Evolutionary conservation across 345 rosid species (phyloP).

Genomic region (Populus euphratica): DNA sequence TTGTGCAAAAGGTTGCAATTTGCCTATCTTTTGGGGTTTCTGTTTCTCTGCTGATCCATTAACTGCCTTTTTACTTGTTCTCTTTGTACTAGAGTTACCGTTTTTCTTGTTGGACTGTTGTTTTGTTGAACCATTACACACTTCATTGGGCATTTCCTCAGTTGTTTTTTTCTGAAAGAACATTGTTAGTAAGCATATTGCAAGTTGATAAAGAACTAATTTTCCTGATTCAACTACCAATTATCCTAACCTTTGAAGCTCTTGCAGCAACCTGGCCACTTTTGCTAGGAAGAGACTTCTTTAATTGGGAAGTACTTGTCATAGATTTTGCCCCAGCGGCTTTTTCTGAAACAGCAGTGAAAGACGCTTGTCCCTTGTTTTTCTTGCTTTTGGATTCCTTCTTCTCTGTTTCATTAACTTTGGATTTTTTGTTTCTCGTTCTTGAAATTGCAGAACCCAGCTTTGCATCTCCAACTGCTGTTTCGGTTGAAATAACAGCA

Average conservation of each 20-base stretch:
- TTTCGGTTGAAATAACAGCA: slow-evolving; percentile 25
- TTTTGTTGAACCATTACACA: slow-evolving; percentile 32
- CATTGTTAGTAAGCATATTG: slow-evolving; percentile 29
- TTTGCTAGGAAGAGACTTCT: slow-evolving; percentile 27
- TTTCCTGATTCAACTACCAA: slow-evolving; percentile 9
- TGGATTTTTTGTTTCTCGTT: slow-evolving; percentile 26
- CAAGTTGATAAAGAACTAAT: slow-evolving; percentile 9
- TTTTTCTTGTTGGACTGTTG: slow-evolving; percentile 36
- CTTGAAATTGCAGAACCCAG: slow-evolving; percentile 23
- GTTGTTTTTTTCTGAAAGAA: slow-evolving; percentile 41
- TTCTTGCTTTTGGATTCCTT: slow-evolving; percentile 42
- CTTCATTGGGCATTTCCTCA: slow-evolving; percentile 20
- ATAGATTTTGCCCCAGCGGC: slow-evolving; percentile 21
- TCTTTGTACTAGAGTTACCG: slow-evolving; percentile 28
- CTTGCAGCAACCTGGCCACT: slow-evolving; percentile 15
- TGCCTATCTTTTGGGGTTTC: slow-evolving; percentile 34
- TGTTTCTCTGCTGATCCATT: slow-evolving; percentile 32
- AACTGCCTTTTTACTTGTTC: slow-evolving; percentile 30
- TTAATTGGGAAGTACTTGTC: slow-evolving; percentile 23
- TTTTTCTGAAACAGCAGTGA: slow-evolving; percentile 18
- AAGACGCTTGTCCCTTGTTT: slow-evolving; percentile 25
- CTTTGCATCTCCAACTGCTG: slow-evolving; percentile 22
- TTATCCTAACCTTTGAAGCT: slow-evolving; percentile 39
- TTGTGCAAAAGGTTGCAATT: slow-evolving; percentile 35
- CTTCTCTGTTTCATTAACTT: slow-evolving; percentile 32